Evolutionary conservation across 129 eudicot species (phyloP), one percentile per base, ranked within the genome.

Genomic region (Oenanthe sinensis): DNA sequence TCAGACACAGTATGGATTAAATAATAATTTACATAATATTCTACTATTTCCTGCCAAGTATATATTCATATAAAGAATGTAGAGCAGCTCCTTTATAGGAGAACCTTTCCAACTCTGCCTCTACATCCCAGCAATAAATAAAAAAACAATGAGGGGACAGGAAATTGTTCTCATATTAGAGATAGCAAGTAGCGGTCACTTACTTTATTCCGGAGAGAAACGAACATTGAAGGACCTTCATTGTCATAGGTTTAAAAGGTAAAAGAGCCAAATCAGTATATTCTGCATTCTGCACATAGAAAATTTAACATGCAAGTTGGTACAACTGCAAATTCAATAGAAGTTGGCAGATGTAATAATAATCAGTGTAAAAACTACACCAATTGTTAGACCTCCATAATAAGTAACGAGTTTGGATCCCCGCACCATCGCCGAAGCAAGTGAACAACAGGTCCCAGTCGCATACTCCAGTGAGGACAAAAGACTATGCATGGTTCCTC

Each of bases 391-490:
- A 91, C 97, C 99, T 92, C 97, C 52, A 91, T 78, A 33, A 95
- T 85, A 33, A 92, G 89, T 65, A 95, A 83, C 8, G 99, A 87
- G 49, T 92, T 95, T 75, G 80, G 87, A 87, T 95, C 88, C 26
- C 72, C 81, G 79, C 85, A 82, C 97, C 99, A 95, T 22, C 95
- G 91, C 15, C 75, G 86, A 81, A 95, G 97, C 80, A 95, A 86
- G 87, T 91, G 96, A 74, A 90, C 90, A 77, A 75, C 89, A 82
- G 98, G 94, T 68, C 98, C 98, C 82, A 91, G 87, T 43, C 96
- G 87, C 77, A 95, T 87, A 88, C 94, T 95, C 94, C 97, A 95
- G 83, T 95, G 99, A 80, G 99, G 93, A 86, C 94, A 88, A 79
- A 95, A 63, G 58, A 95, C 94, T 77, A 95, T 85, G 85, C 99